Base-by-base conservation (phyloP, 371 early-diverging fungal species). In the Batkoa obscura region DNA sequence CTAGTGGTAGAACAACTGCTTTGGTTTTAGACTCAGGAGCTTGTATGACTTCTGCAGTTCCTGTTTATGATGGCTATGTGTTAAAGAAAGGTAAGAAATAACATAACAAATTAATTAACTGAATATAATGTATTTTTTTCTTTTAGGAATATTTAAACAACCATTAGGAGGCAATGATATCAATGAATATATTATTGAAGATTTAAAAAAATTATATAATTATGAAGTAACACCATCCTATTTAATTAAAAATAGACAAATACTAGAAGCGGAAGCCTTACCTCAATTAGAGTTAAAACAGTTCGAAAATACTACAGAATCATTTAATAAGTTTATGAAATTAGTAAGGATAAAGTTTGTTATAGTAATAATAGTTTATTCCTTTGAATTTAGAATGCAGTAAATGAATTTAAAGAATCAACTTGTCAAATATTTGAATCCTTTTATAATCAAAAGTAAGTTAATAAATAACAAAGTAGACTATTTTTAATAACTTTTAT, bases 1-100 rank as follows among this genome's bases (percentile, higher is more conserved):
- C 94, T 4, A 75, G 88, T 0, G 98, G 98, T 42, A 70, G 79
- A 54, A 74, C 87, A 13, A 88, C 90, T 9, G 92, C 83, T 8
- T 71, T 97, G 36, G 91, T 97, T 34, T 63, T 97, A 50, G 94
- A 94, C 62, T 84, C 86, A 10, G 98, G 98, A 9, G 90, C 81
- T 56, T 74, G 80, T 34, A 70, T 69, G 52, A 88, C 93, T 1
- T 86, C 86, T 60, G 94, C 83, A 2, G 85, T 87, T 0, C 95
- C 98, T 15, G 95, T 97, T 0, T 85, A 78, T 62, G 98, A 97
- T 59, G 98, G 98, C 35, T 93, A 85, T 64, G 87, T 88, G 2
- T 64, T 97, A 43, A 86, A 88, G 51, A 92, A 94, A 72, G 89
- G 85, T 62, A 60, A 33, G 60, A 5, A 2, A 33, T 2, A 43